Evolutionary conservation across 129 eudicot species (phyloP).

Genomic region (Pseudognaphalium luteoalbum): DNA sequence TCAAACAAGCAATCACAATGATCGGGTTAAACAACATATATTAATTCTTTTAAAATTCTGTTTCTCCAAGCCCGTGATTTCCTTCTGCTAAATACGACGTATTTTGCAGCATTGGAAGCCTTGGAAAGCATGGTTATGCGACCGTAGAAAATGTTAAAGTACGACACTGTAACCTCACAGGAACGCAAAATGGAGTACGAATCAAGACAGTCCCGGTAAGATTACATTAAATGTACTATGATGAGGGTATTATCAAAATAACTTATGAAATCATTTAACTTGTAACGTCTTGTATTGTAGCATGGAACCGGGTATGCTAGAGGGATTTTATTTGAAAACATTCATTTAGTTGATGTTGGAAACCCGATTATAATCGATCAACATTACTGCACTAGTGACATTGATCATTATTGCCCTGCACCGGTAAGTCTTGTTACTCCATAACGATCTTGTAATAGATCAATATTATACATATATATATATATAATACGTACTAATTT

Average conservation of each 20-base stretch:
- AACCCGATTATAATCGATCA: slow-evolving; percentile 50
- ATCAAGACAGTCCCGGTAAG: slow-evolving; percentile 15
- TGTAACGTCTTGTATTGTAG: slow-evolving; percentile 4
- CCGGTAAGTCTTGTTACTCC: slow-evolving; percentile 18
- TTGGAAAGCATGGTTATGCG: slow-evolving; percentile 30
- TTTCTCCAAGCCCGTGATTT: neutral
- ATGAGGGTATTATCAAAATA: neutral
- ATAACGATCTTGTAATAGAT: neutral
- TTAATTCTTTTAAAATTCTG: neutral
- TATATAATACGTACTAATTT: neutral
- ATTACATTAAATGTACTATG: neutral
- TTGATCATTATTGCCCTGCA: slow-evolving; percentile 15
- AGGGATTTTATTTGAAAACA: slow-evolving; percentile 34
- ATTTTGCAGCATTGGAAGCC: slow-evolving; percentile 44
- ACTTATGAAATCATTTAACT: neutral
- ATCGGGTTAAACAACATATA: neutral
- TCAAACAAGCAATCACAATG: no score
- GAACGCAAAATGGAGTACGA: slow-evolving; percentile 12
- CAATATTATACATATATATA: no score
- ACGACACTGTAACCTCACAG: neutral
- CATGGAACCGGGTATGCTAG: slow-evolving; percentile 39
- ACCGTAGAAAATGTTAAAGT: slow-evolving; percentile 27
- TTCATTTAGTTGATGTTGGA: slow-evolving; percentile 24
- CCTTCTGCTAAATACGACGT: neutral
- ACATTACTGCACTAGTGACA: slow-evolving; percentile 26